Base-by-base conservation (phyloP, 345 rosid genomes). In the Ceriops tagal region DNA sequence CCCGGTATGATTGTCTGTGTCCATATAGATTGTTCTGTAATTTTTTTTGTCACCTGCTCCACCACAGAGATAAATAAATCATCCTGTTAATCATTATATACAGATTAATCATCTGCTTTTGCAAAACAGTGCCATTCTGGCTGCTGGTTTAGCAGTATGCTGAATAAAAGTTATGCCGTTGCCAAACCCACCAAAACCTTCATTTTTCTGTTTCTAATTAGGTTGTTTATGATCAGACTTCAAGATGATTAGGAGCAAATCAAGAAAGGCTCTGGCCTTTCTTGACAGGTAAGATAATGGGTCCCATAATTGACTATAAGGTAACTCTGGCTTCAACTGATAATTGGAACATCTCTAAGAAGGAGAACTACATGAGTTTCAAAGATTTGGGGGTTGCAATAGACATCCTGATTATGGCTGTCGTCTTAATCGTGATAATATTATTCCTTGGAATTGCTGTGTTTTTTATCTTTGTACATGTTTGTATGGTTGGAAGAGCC, bases 401-500 rank as follows among this genome's bases (percentile, higher is more conserved):
- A 34, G 66, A 71, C 28, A 43, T 77, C 53, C 67, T 46, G 21
- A 52, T 67, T 32, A 82, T 84, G 78, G 71, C 68, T 4, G 70
- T 84, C 20, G 57, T 79, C 24, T 71, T 82, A n/a, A 49, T 80
- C 11, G 74, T 78, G 49, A 58, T 81, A n/a, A 65, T 85, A 22
- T 32, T 85, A 35, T 80, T 85, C 67, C 19, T 64, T 4, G 86
- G 77, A 1, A 73, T 87, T 56, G 86, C 78, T 1, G 58, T 53
- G 24, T 35, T 78, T 7, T 58, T 85, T 69, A 71, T 85, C 52
- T 37, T 81, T 15, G 28, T 84, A 6, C 89, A 83, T 62, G 49
- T 78, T 22, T 85, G 84, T 58, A 34, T 88, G 4, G 66, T 81
- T 13, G 78, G 78, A 74, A 72, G 85, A 81, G 60, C 72, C 43